A percentile compares a stretch with the other conserved stretches of the same genome.
Conservation (phyloP, 2,329 filamentous ascomycete genomes). For the Pseudogymnoascus sp. region DNA sequence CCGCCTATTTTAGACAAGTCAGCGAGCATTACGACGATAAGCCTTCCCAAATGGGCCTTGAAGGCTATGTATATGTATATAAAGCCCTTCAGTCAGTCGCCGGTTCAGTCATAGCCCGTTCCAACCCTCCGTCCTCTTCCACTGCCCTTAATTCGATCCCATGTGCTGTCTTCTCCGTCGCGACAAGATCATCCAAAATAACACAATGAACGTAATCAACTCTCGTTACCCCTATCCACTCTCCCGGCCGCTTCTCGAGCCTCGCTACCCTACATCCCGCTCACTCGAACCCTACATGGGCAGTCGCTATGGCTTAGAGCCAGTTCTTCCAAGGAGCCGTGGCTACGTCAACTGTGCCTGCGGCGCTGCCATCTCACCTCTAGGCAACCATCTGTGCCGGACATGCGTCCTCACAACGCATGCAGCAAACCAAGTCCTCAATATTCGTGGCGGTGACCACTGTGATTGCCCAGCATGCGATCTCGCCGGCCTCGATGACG, state of each 20-base stretch:
- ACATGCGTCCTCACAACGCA: slow-evolving; percentile 7
- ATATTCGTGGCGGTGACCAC: slow-evolving; percentile 7
- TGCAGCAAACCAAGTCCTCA: slow-evolving; percentile 8
- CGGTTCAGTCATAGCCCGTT: not conserved
- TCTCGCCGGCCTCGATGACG: not conserved
- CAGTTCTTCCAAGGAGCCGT: not conserved
- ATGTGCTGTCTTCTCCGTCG: slow-evolving; percentile 1
- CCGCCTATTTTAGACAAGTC: slow-evolving; percentile 2
- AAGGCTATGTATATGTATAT: not conserved
- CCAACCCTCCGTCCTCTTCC: not conserved
- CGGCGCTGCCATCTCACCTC: not conserved
- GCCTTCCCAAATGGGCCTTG: not conserved
- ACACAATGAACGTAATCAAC: slow-evolving; percentile 9
- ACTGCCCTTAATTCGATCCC: not conserved
- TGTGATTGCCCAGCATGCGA: slow-evolving; percentile 6
- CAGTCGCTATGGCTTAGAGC: not conserved
- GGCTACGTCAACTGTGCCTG: slow-evolving; percentile 2
- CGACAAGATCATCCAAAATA: not conserved
- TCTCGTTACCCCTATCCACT: slow-evolving; percentile 4
- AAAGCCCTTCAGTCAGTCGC: not conserved
- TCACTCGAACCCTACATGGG: not conserved
- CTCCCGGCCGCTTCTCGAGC: not conserved
- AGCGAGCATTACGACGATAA: slow-evolving; percentile 6
- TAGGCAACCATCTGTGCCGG: slow-evolving; percentile 5
- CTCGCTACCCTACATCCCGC: not conserved